A percentile compares a stretch with the other conserved stretches of the same genome.
phyloP scores from a whole-genome alignment of 257 asterid genomes.

The Mitragyna speciosa region DNA sequence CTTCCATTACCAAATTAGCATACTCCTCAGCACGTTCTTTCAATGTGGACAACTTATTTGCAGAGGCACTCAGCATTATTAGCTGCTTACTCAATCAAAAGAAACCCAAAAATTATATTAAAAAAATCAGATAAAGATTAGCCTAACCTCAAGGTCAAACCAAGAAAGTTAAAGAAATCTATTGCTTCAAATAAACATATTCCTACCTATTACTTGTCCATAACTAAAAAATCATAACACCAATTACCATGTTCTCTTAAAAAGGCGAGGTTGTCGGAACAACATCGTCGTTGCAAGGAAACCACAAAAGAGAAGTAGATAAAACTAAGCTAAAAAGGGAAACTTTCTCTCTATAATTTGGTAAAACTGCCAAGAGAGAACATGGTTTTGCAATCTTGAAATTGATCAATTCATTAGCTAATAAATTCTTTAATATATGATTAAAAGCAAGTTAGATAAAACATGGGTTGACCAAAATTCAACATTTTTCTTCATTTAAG shows the following conservation, averaged over 20 bases:
- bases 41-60: constrained; percentile 76
- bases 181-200: background rate
- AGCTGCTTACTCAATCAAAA: constrained; percentile 45
- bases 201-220: constrained; percentile 6
- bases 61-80: constrained; percentile 87
- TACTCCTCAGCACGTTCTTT: constrained; percentile 87
- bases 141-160: constrained; percentile 6
- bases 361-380: constrained; percentile 18
- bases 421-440: constrained; percentile 5
- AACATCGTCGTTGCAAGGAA: background rate
- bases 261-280: background rate
- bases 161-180: constrained; percentile 1
- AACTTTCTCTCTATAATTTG: constrained; percentile 5
- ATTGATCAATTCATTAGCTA: background rate
- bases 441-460: constrained; percentile 28
- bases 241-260: background rate
- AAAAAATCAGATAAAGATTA: background rate
- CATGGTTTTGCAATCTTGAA: background rate
- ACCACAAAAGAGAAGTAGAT: background rate
- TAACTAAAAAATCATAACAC: background rate
- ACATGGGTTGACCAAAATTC: constrained; percentile 34
- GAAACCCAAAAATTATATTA: background rate
- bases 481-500: constrained; percentile 10
- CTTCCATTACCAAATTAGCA: constrained; percentile 87
- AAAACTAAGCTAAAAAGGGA: background rate